These are phyloP conservation scores for Amaranthus tricolor DNA, from an alignment of 179 eudicot genomes.

Conservation along the genomic window DNA sequence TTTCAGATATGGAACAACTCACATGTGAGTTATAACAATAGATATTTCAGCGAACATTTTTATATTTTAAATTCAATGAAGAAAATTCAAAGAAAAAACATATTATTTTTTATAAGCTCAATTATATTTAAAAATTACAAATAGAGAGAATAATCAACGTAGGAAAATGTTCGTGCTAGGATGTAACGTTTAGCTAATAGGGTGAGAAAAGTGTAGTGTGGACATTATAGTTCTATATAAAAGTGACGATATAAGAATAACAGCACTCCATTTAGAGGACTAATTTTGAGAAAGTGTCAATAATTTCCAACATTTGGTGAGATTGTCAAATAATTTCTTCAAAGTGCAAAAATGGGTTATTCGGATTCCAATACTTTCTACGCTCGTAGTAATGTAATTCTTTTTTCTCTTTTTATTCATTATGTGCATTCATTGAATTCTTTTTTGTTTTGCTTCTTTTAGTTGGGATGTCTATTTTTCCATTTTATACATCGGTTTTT, in stretches of 20 bases:
- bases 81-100: too few species aligned
- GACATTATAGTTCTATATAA: slow-evolving; percentile 4
- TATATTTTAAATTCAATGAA: too few species aligned
- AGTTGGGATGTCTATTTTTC: too few species aligned
- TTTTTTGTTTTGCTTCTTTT: too few species aligned
- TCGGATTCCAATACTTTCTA: neutral
- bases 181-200: neutral
- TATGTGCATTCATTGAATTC: too few species aligned
- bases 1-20: too few species aligned
- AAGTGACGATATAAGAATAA: neutral
- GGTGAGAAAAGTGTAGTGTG: neutral
- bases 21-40: too few species aligned
- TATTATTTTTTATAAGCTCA: neutral
- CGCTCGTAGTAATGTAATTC: slow-evolving; percentile 5
- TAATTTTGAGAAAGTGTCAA: neutral
- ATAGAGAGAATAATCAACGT: neutral
- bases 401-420: neutral
- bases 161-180: neutral
- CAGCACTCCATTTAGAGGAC: neutral
- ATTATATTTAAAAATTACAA: neutral
- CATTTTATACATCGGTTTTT: too few species aligned
- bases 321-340: neutral
- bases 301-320: slow-evolving; percentile 23
- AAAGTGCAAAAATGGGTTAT: neutral
- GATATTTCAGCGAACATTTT: too few species aligned